Percentiles rank a stretch among this genome's conserved stretches.
phyloP scores from a whole-genome alignment of 164 flowering plant genomes.

The Cinnamomum micranthum region DNA sequence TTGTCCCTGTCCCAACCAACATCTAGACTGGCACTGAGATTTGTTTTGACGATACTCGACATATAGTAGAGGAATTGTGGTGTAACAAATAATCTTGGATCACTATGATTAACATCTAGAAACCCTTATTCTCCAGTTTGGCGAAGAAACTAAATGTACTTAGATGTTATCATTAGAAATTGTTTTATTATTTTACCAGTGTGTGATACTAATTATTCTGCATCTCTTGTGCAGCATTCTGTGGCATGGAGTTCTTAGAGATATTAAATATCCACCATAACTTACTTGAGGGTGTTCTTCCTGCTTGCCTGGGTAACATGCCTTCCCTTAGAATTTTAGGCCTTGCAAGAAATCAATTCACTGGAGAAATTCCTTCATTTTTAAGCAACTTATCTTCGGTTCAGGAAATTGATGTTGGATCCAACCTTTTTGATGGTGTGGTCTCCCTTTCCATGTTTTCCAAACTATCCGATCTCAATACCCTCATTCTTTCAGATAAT shows the following conservation, averaged over 20 bases:
- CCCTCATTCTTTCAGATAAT: slow-evolving; percentile 2
- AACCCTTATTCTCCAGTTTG: too few species aligned
- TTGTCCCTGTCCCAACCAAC: too few species aligned
- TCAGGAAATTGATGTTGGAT: neutral
- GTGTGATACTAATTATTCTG: neutral
- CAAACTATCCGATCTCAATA: neutral
- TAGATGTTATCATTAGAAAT: too few species aligned
- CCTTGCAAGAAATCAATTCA: neutral
- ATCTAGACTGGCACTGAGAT: too few species aligned
- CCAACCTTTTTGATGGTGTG: neutral
- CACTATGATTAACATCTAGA: too few species aligned
- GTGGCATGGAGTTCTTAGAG: neutral
- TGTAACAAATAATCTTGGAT: too few species aligned
- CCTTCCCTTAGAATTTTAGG: neutral
- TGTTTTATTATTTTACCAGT: too few species aligned
- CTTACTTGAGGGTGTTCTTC: neutral
- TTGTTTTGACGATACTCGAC: too few species aligned
- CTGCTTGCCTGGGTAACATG: slow-evolving; percentile 2
- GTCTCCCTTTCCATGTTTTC: slow-evolving; percentile 5
- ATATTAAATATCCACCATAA: neutral
- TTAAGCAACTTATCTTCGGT: neutral
- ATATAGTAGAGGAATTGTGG: too few species aligned
- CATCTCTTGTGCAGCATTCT: slow-evolving; percentile 2
- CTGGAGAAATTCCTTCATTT: slow-evolving; percentile 2
- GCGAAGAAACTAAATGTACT: too few species aligned